Evolutionary conservation across 1,139 yeast genomes (phyloP).

Genomic region (Scheffersomyces quercinus): DNA sequence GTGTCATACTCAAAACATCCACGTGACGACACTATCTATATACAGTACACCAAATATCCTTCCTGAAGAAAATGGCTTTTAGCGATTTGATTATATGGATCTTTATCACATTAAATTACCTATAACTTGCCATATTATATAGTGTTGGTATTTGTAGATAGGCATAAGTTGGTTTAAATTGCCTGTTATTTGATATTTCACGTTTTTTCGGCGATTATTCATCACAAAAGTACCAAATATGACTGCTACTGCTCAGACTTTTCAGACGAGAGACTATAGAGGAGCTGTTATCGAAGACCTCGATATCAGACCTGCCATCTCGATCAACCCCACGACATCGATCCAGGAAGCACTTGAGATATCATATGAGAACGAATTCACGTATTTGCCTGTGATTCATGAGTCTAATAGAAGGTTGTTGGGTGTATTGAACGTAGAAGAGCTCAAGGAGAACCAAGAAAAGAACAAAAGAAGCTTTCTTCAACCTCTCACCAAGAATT

Average conservation of each 20-base stretch:
- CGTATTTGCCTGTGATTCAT: constrained; percentile 59
- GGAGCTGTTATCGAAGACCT: constrained; percentile 64
- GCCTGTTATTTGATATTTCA: too few species aligned
- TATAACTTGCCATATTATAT: too few species aligned
- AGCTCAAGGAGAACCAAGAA: constrained; percentile 28
- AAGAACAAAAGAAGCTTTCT: constrained; percentile 24
- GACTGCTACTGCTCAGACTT: constrained; percentile 12
- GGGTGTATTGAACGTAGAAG: constrained; percentile 58
- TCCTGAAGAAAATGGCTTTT: too few species aligned
- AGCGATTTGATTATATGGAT: too few species aligned
- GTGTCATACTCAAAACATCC: too few species aligned
- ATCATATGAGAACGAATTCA: constrained; percentile 58
- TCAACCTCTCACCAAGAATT: constrained; percentile 35
- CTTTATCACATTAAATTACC: too few species aligned
- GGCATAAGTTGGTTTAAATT: too few species aligned
- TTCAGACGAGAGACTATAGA: constrained; percentile 42
- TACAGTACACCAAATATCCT: too few species aligned
- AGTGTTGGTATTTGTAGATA: too few species aligned
- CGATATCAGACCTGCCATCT: constrained; percentile 61
- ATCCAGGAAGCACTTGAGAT: constrained; percentile 48
- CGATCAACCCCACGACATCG: constrained; percentile 55
- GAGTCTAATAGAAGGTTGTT: constrained; percentile 49
- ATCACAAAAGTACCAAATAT: neutral
- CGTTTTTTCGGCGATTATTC: too few species aligned
- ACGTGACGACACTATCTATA: too few species aligned